A percentile compares a stretch with the other conserved stretches of the same genome.
phyloP scores from a whole-genome alignment of 2,329 filamentous ascomycete species.

The Colletotrichum ledebouriae region DNA sequence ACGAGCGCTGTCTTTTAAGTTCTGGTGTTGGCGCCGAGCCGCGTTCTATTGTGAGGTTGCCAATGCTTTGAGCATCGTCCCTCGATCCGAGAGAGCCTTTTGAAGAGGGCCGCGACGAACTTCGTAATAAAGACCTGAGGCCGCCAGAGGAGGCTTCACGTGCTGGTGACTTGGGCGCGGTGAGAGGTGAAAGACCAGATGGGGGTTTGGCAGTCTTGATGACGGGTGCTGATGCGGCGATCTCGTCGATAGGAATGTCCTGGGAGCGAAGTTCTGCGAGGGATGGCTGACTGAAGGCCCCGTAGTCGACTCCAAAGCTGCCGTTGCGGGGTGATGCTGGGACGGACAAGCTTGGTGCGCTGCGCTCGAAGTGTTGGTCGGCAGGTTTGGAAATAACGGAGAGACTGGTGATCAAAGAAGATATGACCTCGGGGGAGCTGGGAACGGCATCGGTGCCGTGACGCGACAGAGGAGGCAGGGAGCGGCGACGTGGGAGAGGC shows the following conservation, averaged over 20 bases:
- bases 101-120: slow-evolving; percentile 71
- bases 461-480: slow-evolving; percentile 42
- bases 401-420: slow-evolving; percentile 76
- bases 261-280: slow-evolving; percentile 64
- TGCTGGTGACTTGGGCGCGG: slow-evolving; percentile 69
- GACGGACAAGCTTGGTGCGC: slow-evolving; percentile 54
- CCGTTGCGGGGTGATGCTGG: slow-evolving; percentile 58
- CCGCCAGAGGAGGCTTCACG: slow-evolving; percentile 63
- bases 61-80: slow-evolving; percentile 73
- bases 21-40: slow-evolving; percentile 58
- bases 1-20: slow-evolving; percentile 65
- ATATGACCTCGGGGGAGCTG: slow-evolving; percentile 78
- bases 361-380: slow-evolving; percentile 76
- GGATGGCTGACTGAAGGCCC: slow-evolving; percentile 69
- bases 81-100: slow-evolving; percentile 67
- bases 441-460: slow-evolving; percentile 53
- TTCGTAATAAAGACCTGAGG: slow-evolving; percentile 72
- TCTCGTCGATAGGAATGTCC: slow-evolving; percentile 66
- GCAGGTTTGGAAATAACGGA: slow-evolving; percentile 77
- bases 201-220: slow-evolving; percentile 86
- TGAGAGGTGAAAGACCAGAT: slow-evolving; percentile 79
- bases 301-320: slow-evolving; percentile 81
- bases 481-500: slow-evolving; percentile 33
- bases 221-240: slow-evolving; percentile 76
- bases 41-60: slow-evolving; percentile 74